phyloP scores from a whole-genome alignment of 192 early-diverging fungal genomes.

The Phlyctochytrium bullatum region DNA sequence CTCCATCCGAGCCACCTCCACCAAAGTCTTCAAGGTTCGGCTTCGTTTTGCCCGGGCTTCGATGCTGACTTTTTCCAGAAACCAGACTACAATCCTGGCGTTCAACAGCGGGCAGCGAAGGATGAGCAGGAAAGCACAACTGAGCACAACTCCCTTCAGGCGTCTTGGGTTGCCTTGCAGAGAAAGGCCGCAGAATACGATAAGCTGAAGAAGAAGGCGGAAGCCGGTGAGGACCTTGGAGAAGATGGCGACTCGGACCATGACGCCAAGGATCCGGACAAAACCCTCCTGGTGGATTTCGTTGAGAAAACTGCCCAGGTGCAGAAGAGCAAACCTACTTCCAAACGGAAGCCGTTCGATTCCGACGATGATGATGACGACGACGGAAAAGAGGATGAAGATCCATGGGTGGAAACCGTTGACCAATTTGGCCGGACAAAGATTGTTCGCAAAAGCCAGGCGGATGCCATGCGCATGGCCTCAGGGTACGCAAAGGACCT shows the following conservation, averaged over 20 bases:
- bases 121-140: conserved; percentile 10
- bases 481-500: too few species aligned
- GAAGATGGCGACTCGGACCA: conserved; percentile 2
- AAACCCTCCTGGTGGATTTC: conserved; percentile 60
- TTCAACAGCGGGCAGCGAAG: conserved; percentile 32
- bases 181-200: conserved; percentile 66
- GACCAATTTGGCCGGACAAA: conserved; percentile 77
- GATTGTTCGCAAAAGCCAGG: conserved; percentile 56
- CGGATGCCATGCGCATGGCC: background rate
- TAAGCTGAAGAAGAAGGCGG: conserved; percentile 37
- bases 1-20: conserved; percentile 9
- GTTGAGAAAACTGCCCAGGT: too few species aligned
- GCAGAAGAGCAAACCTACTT: conserved; percentile 25
- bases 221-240: conserved; percentile 20
- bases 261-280: conserved; percentile 32
- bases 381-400: conserved; percentile 42
- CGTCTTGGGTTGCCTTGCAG: conserved; percentile 51
- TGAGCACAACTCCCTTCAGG: conserved; percentile 20
- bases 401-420: conserved; percentile 72
- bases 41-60: background rate
- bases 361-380: background rate
- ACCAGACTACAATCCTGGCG: conserved; percentile 47
- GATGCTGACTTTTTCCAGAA: conserved; percentile 17
- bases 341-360: conserved; percentile 20
- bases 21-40: conserved; percentile 36